Conservation (phyloP, 106 monocot genomes). For the Acorus gramineus region DNA sequence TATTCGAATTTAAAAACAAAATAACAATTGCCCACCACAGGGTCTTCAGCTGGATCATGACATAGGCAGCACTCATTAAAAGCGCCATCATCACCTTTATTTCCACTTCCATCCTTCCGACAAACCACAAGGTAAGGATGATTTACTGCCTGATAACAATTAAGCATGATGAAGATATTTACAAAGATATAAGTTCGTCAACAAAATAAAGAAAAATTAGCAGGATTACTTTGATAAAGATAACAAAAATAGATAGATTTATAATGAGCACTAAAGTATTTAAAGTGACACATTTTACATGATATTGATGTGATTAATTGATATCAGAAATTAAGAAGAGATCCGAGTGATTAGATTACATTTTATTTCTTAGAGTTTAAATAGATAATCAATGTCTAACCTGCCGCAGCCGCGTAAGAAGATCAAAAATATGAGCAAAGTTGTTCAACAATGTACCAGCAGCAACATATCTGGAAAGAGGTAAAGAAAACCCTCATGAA, state of each 20-base stretch:
- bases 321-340: too few species aligned
- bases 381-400: constrained; percentile 15
- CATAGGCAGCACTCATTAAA: constrained; percentile 49
- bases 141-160: constrained; percentile 55
- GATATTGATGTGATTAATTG: too few species aligned
- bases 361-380: too few species aligned
- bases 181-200: too few species aligned
- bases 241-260: background rate
- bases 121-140: constrained; percentile 91
- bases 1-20: background rate
- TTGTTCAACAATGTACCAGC: constrained; percentile 90
- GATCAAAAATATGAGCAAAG: constrained; percentile 96
- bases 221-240: background rate
- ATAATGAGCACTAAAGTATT: too few species aligned
- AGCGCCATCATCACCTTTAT: constrained; percentile 7
- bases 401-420: constrained; percentile 80
- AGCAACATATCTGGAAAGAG: constrained; percentile 50
- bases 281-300: background rate
- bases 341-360: too few species aligned
- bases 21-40: constrained; percentile 40
- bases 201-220: too few species aligned
- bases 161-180: too few species aligned
- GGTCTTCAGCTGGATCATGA: constrained; percentile 55
- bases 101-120: constrained; percentile 17
- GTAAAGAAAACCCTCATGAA: too few species aligned